Conservation (phyloP, 345 rosid species). For the Stellera chamaejasme region DNA sequence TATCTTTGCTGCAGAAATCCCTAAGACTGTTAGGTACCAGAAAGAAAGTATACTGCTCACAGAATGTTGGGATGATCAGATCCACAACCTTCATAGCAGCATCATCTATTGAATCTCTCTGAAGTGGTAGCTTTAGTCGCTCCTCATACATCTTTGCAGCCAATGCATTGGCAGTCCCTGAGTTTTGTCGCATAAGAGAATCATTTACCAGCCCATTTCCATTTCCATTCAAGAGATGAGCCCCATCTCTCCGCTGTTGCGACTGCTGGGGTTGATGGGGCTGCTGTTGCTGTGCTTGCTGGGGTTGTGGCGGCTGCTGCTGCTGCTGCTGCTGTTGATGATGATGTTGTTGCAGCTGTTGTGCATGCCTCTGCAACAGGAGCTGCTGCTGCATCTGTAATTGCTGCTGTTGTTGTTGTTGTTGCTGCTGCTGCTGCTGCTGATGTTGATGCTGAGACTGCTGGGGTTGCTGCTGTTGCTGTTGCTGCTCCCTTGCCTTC, state of each 20-base stretch:
- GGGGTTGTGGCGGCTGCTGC: slow-evolving; percentile 18
- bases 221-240: slow-evolving; percentile 23
- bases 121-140: slow-evolving; percentile 41
- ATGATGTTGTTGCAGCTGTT: slow-evolving; percentile 45
- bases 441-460: too few species aligned
- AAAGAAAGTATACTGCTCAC: neutral
- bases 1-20: slow-evolving; percentile 33
- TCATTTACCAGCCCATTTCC: slow-evolving; percentile 22
- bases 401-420: slow-evolving; percentile 36
- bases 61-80: slow-evolving; percentile 2
- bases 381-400: slow-evolving; percentile 52
- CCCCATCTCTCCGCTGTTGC: slow-evolving; percentile 32
- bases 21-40: slow-evolving; percentile 6
- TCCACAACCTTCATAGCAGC: slow-evolving; percentile 40
- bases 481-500: slow-evolving; percentile 37
- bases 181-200: slow-evolving; percentile 27
- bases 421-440: slow-evolving; percentile 39
- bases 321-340: slow-evolving; percentile 38
- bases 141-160: slow-evolving; percentile 46
- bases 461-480: slow-evolving; percentile 31
- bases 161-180: slow-evolving; percentile 31
- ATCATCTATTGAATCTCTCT: slow-evolving; percentile 39
- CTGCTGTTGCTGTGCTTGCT: slow-evolving; percentile 11
- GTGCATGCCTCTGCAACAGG: slow-evolving; percentile 38
- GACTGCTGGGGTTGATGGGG: slow-evolving; percentile 23